These are phyloP conservation scores for Gynostemma pentaphyllum DNA, from an alignment of 306 rosid genomes.

Conservation along the genomic window DNA sequence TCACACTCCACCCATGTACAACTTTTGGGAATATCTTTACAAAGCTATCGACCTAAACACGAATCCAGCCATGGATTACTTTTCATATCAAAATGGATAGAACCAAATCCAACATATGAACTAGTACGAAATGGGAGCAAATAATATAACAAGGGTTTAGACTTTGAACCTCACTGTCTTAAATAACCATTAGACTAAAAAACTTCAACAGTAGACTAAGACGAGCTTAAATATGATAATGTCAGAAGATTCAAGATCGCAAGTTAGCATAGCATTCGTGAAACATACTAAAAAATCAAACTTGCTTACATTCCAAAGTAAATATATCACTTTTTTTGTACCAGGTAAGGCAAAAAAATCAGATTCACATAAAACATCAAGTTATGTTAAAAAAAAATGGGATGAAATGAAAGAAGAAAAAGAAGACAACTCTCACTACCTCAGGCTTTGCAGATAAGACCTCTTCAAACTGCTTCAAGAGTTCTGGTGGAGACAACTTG, in stretches of 20 bases:
- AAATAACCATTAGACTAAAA: too few species aligned
- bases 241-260: background rate
- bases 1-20: slow-evolving; percentile 50
- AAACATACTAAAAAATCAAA: too few species aligned
- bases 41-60: slow-evolving; percentile 32
- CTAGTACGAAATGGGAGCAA: too few species aligned
- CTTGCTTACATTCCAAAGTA: background rate
- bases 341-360: background rate
- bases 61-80: background rate
- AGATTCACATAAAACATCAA: background rate
- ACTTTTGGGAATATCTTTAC: slow-evolving; percentile 52
- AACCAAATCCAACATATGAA: too few species aligned
- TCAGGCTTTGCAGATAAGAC: slow-evolving; percentile 36
- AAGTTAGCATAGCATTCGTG: background rate
- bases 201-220: too few species aligned
- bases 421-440: slow-evolving; percentile 18
- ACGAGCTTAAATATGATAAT: background rate
- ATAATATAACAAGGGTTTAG: too few species aligned
- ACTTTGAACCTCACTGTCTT: too few species aligned
- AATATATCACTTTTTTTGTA: background rate
- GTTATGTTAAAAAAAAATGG: background rate
- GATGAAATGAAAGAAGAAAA: background rate
- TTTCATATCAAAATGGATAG: background rate
- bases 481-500: slow-evolving; percentile 32
- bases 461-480: slow-evolving; percentile 50